phyloP scores from a whole-genome alignment of 2,329 filamentous ascomycete species.

The Ambrosiella xylebori region DNA sequence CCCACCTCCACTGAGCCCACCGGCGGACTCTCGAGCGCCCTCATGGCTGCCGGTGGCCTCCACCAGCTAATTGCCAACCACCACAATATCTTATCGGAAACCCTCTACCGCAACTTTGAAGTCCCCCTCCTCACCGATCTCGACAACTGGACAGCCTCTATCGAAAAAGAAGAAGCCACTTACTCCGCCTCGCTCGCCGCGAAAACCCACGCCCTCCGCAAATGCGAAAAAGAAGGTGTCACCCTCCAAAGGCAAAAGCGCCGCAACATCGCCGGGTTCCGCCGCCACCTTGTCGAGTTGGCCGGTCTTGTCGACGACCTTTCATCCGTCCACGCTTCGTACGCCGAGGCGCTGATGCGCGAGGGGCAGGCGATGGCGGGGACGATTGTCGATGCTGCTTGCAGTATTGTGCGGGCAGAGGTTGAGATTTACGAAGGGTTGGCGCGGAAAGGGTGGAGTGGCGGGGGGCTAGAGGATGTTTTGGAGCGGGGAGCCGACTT shows the following conservation, averaged over 20 bases:
- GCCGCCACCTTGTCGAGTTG: constrained; percentile 45
- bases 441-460: constrained; percentile 49
- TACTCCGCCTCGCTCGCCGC: constrained; percentile 38
- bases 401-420: constrained; percentile 48
- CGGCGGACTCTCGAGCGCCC: constrained; percentile 43
- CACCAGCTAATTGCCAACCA: constrained; percentile 54
- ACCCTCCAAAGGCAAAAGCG: constrained; percentile 43
- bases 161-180: constrained; percentile 46
- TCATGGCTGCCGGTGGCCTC: constrained; percentile 45
- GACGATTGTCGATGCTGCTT: constrained; percentile 45
- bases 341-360: constrained; percentile 40
- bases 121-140: constrained; percentile 53
- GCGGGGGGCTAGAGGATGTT: constrained; percentile 48
- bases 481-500: constrained; percentile 47
- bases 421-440: constrained; percentile 53
- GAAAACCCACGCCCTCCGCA: constrained; percentile 42
- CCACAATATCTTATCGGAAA: constrained; percentile 52
- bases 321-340: constrained; percentile 41
- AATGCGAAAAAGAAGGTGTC: constrained; percentile 46
- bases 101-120: constrained; percentile 50
- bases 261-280: constrained; percentile 43
- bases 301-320: constrained; percentile 45
- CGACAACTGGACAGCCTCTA: constrained; percentile 44
- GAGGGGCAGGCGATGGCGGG: constrained; percentile 49
- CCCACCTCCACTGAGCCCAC: constrained; percentile 17